Base-by-base conservation (phyloP, 1,139 yeast genomes). In the Meyerozyma athensensis region DNA sequence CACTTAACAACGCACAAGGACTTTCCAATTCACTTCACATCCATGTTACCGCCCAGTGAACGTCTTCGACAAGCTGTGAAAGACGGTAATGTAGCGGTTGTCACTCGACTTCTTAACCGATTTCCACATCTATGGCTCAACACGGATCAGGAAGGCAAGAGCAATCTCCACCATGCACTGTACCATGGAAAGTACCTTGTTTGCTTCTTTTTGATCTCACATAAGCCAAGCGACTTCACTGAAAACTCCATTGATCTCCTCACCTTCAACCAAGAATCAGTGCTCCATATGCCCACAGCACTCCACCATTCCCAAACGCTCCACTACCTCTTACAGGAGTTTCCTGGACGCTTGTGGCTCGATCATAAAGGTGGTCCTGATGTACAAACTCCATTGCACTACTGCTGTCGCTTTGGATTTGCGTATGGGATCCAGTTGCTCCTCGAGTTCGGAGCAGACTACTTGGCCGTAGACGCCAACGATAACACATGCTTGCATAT, bases 81-180 rank as follows among this genome's bases (percentile, higher is more conserved):
- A 5, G 74, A 74, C 38, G 95, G 94, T 26, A 84, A 86, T 48
- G 66, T 82, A 18, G 72, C 81, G 19, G 82, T 86, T 19, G 92
- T 86, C 26, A 74, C 79, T 48, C 72, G 96, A 22, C 64, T 92
- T 8, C 59, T 90, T 12, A 68, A 73, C 38, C 69, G 94, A 36
- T 85, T 74, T 52, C 96, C 97, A 0, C 85, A 81, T 26, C 66
- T 89, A 34, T 65, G 94, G 60, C 79, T 82, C 39, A 86, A 89
- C 53, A 70, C 79, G 17, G 90, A 92, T 55, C 56, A 65, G 31
- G 79, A 83, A 49, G 97, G 97, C 1, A 90, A 97, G 97, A 73
- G 86, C 31, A 85, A 87, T 37, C 68, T 90, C 35, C 97, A 90
- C 59, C 89, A 87, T 59, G 92, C 96, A 1, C 80, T 95, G 7